phyloP scores from a whole-genome alignment of 345 rosid genomes.

The Mallotus nudiflorus region DNA sequence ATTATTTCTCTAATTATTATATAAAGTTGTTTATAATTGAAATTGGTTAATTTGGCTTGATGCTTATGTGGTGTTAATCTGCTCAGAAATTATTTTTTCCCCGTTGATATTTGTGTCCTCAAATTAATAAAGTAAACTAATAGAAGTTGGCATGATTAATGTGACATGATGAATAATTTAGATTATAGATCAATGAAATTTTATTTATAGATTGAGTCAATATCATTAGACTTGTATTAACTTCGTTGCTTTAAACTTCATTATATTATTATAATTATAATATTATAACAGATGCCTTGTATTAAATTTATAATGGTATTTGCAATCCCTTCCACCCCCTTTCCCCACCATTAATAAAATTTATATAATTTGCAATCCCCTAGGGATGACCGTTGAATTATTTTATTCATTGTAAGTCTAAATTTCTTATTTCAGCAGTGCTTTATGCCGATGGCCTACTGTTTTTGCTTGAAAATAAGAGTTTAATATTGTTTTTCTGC shows the following conservation, averaged over 20 bases:
- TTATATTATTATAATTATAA: slow-evolving; percentile 2
- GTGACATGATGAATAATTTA: neutral
- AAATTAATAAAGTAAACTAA: neutral
- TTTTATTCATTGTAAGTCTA: too few species aligned
- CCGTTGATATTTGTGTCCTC: neutral
- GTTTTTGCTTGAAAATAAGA: slow-evolving; percentile 2
- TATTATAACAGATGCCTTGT: too few species aligned
- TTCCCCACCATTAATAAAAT: too few species aligned
- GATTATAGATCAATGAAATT: neutral
- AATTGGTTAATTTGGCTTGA: neutral
- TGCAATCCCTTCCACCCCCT: too few species aligned
- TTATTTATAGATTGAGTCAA: neutral
- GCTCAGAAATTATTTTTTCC: neutral
- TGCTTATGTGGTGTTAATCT: neutral
- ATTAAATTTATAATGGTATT: too few species aligned
- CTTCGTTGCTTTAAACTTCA: neutral
- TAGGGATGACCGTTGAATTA: too few species aligned
- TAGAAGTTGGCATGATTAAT: neutral
- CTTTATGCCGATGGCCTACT: too few species aligned
- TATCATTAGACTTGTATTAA: neutral
- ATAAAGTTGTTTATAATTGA: neutral
- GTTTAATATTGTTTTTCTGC: neutral
- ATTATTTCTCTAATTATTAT: slow-evolving; percentile 2
- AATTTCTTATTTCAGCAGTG: too few species aligned
- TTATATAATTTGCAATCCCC: too few species aligned